Evolutionary conservation across 371 early-diverging fungal species (phyloP), one percentile per base, ranked within the genome.

Genomic region (Actinomortierella wolfii): DNA sequence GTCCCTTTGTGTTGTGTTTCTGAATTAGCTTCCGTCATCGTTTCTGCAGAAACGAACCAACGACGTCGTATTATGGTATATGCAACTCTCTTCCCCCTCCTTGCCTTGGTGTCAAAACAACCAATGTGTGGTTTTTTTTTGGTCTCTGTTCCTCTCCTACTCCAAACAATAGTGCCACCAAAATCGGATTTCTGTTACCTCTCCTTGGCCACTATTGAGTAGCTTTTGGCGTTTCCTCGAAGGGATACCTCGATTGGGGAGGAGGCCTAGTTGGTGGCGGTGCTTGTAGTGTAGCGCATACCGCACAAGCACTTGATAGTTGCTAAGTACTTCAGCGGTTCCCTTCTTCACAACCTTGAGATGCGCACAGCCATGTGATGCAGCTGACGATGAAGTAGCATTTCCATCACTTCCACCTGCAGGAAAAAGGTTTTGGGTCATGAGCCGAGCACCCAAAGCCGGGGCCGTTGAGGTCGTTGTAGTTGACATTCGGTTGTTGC

Each of bases 251-350:
- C 34, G 34, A 34, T 34, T n/a, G 48, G 66, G 63, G 3, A 71
- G 59, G 54, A 71, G 61, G 40, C 73, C 73, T 23, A 71, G 73
- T 18, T 66, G 66, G 49, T 71, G 73, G 15, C 82, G 71, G 61
- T 69, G 64, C 42, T 67, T 62, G 58, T 68, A 79, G 29, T 73
- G 76, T 6, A 85, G 74, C 18, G 82, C 77, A 61, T 82, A 81
- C 40, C 83, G 78, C 14, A 73, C 73, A 34, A 78, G 76, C n/a
- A 67, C 57, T 40, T 78, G 78, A 61, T 75, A 84, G 50, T 64
- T 65, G 39, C 58, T 60, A 29, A 79, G 48, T 46, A 81, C 61
- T 53, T 78, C 81, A 28, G 54, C 69, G 7, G 59, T 28, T 11
- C 34, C 34, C 47, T 60, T 55, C 39, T 71, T 71, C 45, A 62